phyloP scores from a whole-genome alignment of 768 basidiomycete genomes.

The Termitomyces sp. region DNA sequence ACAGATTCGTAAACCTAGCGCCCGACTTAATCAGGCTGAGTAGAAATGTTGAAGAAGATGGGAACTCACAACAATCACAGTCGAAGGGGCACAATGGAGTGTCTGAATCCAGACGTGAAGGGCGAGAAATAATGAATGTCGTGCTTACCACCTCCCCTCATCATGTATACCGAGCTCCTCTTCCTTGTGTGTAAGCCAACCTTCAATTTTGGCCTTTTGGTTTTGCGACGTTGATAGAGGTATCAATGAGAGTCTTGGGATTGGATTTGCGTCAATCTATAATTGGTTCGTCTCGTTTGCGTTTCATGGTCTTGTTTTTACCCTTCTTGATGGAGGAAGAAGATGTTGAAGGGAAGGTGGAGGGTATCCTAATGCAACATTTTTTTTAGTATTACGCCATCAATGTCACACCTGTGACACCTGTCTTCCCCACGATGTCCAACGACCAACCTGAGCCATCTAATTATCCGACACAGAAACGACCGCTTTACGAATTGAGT shows the following conservation, averaged over 20 bases:
- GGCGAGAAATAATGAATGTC: slow-evolving; percentile 10
- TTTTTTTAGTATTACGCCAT: too few species aligned
- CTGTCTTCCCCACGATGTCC: slow-evolving; percentile 7
- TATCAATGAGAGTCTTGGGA: slow-evolving; percentile 66
- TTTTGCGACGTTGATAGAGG: slow-evolving; percentile 38
- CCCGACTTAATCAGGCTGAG: background rate
- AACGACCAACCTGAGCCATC: background rate
- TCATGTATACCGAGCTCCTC: slow-evolving; percentile 72
- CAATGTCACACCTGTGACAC: too few species aligned
- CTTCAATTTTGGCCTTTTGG: slow-evolving; percentile 47
- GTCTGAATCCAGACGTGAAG: slow-evolving; percentile 44
- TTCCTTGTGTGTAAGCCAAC: slow-evolving; percentile 77
- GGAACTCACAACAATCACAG: slow-evolving; percentile 76
- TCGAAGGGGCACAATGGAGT: slow-evolving; percentile 87
- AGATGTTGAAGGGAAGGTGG: slow-evolving; percentile 24
- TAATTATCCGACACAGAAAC: slow-evolving; percentile 20
- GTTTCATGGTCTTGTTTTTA: slow-evolving; percentile 41
- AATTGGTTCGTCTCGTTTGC: slow-evolving; percentile 19
- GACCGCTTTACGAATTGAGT: slow-evolving; percentile 68
- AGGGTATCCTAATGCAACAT: too few species aligned
- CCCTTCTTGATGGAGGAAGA: slow-evolving; percentile 39
- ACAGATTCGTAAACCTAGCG: slow-evolving; percentile 22
- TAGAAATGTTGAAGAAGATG: background rate
- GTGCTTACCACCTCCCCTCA: slow-evolving; percentile 69
- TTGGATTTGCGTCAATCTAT: slow-evolving; percentile 27